Percentiles rank a stretch among this genome's conserved stretches.
Evolutionary conservation across 495 filamentous ascomycete species (phyloP).

Genomic region (Lasiosphaeria ovina): DNA sequence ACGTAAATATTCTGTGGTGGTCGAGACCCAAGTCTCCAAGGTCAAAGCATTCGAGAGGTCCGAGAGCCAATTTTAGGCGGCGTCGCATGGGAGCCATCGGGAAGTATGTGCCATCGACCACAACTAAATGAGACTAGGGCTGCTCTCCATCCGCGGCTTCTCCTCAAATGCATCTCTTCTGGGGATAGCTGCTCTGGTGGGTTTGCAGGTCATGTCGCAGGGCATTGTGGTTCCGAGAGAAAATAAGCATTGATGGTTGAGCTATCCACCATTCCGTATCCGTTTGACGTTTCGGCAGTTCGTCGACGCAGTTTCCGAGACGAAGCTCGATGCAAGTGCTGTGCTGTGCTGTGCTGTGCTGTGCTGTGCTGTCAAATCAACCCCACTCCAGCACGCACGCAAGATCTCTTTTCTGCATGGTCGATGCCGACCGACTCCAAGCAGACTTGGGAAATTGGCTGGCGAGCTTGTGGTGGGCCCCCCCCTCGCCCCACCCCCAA

Average conservation of each 20-base stretch:
- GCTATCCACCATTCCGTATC: not conserved
- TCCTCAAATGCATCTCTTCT: too few species aligned
- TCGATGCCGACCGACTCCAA: not conserved
- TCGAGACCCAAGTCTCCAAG: not conserved
- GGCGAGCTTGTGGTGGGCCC: slow-evolving; percentile 7
- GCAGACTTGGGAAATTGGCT: slow-evolving; percentile 1
- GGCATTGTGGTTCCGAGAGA: too few species aligned
- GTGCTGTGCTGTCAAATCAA: not conserved
- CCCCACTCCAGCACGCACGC: too few species aligned
- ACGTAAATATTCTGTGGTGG: slow-evolving; percentile 1
- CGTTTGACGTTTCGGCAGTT: slow-evolving; percentile 9
- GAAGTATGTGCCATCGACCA: not conserved
- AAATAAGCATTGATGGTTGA: not conserved
- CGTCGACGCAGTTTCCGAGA: too few species aligned
- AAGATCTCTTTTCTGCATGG: not conserved
- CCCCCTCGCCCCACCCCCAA: slow-evolving; percentile 11
- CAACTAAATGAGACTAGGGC: not conserved
- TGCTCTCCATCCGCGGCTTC: too few species aligned
- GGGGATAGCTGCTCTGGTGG: too few species aligned
- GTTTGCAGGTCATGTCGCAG: too few species aligned
- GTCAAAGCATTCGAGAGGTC: slow-evolving; percentile 10
- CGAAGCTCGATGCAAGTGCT: too few species aligned
- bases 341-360: too few species aligned
- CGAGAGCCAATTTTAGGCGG: slow-evolving; percentile 15
- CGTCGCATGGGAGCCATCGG: not conserved